Conservation (phyloP, 805 yeast genomes). For the Saturnispora mendoncae region DNA sequence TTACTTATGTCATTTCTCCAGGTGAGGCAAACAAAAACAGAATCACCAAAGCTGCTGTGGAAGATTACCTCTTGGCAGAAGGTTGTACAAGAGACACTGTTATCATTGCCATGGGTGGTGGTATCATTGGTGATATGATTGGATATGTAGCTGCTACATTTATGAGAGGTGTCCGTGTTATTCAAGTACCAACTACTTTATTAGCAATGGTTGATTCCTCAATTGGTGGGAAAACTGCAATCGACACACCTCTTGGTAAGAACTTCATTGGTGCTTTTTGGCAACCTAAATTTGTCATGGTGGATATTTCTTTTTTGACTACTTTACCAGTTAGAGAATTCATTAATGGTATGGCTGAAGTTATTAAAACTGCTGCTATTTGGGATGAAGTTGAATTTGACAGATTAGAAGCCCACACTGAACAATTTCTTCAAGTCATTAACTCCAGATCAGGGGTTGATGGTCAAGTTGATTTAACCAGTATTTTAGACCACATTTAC, state of each 20-base stretch:
- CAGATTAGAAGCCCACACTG: constrained; percentile 71
- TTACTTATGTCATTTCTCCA: constrained; percentile 73
- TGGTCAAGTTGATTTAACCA: constrained; percentile 50
- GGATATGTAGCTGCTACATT: constrained; percentile 99
- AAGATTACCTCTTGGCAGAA: constrained; percentile 70
- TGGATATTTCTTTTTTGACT: constrained; percentile 77
- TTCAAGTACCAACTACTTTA: constrained; percentile 89
- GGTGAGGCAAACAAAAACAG: constrained; percentile 90
- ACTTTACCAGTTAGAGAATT: constrained; percentile 90
- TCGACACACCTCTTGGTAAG: constrained; percentile 93
- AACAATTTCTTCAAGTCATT: constrained; percentile 60
- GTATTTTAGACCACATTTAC: constrained; percentile 65
- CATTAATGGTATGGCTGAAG: constrained; percentile 97
- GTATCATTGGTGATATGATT: constrained; percentile 98
- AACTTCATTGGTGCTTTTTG: constrained; percentile 95
- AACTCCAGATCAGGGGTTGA: constrained; percentile 32
- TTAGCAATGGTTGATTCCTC: constrained; percentile 97
- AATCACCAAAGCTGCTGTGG: constrained; percentile 84
- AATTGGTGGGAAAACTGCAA: constrained; percentile 97
- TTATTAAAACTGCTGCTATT: constrained; percentile 94
- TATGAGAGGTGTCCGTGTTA: constrained; percentile 94
- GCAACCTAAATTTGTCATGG: constrained; percentile 87
- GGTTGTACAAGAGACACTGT: constrained; percentile 97
- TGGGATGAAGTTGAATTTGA: constrained; percentile 89
- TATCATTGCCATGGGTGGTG: constrained; percentile 93